phyloP scores from a whole-genome alignment of 2,329 filamentous ascomycete species.

The Beauveria sp. region DNA sequence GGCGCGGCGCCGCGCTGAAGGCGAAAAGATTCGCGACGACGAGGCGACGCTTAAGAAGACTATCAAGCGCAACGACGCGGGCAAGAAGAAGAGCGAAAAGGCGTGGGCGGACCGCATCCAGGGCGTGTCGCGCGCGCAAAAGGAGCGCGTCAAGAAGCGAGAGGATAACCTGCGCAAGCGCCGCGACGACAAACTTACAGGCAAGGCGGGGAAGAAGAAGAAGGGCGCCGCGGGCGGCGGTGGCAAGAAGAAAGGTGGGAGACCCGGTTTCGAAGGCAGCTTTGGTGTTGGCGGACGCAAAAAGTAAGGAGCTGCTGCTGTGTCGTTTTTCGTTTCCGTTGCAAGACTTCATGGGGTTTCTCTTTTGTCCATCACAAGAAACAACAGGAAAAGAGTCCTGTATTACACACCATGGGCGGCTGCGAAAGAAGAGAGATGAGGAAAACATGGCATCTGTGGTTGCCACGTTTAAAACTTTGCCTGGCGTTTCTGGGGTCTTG shows the following conservation, averaged over 20 bases:
- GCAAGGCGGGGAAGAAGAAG: constrained; percentile 54
- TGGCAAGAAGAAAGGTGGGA: constrained; percentile 40
- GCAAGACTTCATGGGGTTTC: too few species aligned
- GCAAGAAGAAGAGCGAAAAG: constrained; percentile 85
- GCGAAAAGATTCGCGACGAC: constrained; percentile 86
- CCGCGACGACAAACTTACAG: constrained; percentile 61
- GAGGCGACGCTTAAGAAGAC: constrained; percentile 86
- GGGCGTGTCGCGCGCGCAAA: constrained; percentile 66
- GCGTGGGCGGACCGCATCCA: constrained; percentile 73
- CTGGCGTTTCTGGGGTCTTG: constrained; percentile 2
- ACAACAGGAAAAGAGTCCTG: background rate
- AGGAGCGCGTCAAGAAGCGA: constrained; percentile 73
- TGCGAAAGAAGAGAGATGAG: background rate
- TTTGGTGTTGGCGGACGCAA: constrained; percentile 51
- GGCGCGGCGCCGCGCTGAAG: constrained; percentile 80
- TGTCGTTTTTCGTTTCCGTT: background rate
- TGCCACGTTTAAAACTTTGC: constrained; percentile 1
- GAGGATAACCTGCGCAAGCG: constrained; percentile 70
- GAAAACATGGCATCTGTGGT: background rate
- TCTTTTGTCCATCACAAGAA: background rate
- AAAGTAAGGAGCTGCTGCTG: constrained; percentile 21
- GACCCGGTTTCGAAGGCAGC: constrained; percentile 62
- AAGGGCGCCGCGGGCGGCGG: constrained; percentile 21
- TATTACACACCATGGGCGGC: background rate
- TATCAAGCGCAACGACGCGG: constrained; percentile 82